These are phyloP conservation scores for Malassezia obtusa DNA, from an alignment of 1,284 basidiomycete species.

Conservation along the genomic window DNA sequence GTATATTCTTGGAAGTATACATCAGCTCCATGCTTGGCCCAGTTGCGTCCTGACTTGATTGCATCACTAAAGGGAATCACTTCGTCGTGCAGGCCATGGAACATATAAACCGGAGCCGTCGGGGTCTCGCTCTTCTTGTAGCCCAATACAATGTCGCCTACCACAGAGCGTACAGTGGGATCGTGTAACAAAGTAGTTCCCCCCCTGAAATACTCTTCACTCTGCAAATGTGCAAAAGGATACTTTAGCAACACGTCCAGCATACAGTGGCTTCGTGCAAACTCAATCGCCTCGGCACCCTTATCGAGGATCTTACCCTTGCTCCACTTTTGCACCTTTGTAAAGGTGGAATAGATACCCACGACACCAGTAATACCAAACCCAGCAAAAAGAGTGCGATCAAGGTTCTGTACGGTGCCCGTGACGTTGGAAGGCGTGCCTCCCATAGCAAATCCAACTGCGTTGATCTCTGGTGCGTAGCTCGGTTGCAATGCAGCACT, in stretches of 20 bases:
- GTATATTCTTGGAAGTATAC: slow-evolving; percentile 20
- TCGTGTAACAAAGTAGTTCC: neutral
- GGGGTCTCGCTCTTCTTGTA: neutral
- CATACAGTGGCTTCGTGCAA: neutral
- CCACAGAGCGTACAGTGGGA: neutral
- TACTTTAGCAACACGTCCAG: neutral
- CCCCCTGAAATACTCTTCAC: neutral
- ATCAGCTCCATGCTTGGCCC: slow-evolving; percentile 28
- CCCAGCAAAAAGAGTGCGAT: slow-evolving; percentile 20
- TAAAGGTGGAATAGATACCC: slow-evolving; percentile 22
- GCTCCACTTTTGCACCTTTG: slow-evolving; percentile 18
- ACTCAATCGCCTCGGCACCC: neutral
- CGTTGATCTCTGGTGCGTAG: slow-evolving; percentile 27
- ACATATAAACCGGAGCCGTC: neutral
- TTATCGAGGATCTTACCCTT: neutral
- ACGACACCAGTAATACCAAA: slow-evolving; percentile 29
- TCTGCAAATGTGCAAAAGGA: neutral
- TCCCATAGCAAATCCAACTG: slow-evolving; percentile 27
- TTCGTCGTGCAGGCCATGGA: neutral
- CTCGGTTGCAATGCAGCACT: slow-evolving; percentile 21
- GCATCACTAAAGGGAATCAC: neutral
- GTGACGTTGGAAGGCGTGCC: slow-evolving; percentile 27
- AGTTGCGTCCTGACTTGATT: neutral
- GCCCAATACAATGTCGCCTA: neutral
- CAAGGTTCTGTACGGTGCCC: slow-evolving; percentile 1